Base-by-base conservation (phyloP, 352 stramenopile genomes). In the Peronospora tabacina region DNA sequence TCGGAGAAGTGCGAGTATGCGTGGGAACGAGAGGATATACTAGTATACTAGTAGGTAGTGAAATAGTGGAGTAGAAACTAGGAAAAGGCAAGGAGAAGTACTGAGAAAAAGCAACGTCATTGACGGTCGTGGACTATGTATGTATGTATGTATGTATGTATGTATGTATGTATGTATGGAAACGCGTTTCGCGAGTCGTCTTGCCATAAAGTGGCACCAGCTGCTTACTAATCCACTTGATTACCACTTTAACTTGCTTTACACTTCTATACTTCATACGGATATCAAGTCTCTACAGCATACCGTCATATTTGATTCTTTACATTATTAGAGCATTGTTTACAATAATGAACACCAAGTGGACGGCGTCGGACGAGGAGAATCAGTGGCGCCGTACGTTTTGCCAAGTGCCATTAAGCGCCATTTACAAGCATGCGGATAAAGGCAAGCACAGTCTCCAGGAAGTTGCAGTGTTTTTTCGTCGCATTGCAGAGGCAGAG, bases 331-430 rank as follows among this genome's bases (percentile, higher is more conserved):
- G 43, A 59, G 51, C 44, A 15, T 49, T 36, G 11, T 13, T 12
- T 16, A 16, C 11, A 11, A 34, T 10, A 41, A 70, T 61, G 49
- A 20, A 12, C n/a, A 40, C 32, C 7, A 40, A 59, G 35, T 67
- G 57, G 61, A 64, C 57, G 47, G 50, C 58, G 35, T 68, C 65
- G 41, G 66, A 82, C 16, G 72, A 85, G 22, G 82, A 93, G 70
- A 90, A 93, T 68, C 72, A 90, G 44, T 90, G 76, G 70, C 77
- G 82, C 13, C 79, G 82, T 41, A 93, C 82, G 48, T 93, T 93
- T 66, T 93, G 82, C 54, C 82, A 93, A 62, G 75, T 93, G 49
- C 79, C 82, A 26, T 86, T 90, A 41, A 52, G 51, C 22, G 58
- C 76, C 47, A 93, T 93, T 63, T 86, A 90, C 51, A 72, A 79